Evolutionary conservation across 2,329 filamentous ascomycete species (phyloP).

Genomic region (Fusarium coicis): DNA sequence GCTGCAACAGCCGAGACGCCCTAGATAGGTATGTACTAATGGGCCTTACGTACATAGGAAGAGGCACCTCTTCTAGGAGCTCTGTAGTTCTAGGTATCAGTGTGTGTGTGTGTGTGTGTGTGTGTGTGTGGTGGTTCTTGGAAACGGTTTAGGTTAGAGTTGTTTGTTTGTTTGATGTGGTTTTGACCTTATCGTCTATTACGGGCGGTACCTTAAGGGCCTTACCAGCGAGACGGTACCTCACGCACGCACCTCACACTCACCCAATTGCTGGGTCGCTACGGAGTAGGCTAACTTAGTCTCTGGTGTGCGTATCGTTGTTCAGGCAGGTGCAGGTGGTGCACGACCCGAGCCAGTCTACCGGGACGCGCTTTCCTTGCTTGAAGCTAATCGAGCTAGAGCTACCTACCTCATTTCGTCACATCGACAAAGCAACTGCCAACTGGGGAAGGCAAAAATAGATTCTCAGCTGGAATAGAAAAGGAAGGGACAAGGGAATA

Average conservation of each 20-base stretch:
- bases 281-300: not conserved
- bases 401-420: not conserved
- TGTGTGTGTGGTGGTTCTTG: not conserved
- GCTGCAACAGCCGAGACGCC: slow-evolving; percentile 14
- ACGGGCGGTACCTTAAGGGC: not conserved
- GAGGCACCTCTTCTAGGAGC: not conserved
- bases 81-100: not conserved
- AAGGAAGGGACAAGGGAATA: slow-evolving; percentile 2
- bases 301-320: slow-evolving; percentile 9
- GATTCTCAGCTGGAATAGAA: slow-evolving; percentile 11
- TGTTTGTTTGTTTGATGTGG: not conserved
- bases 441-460: slow-evolving; percentile 4
- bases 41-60: not conserved
- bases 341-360: slow-evolving; percentile 21
- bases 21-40: not conserved
- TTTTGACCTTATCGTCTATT: not conserved
- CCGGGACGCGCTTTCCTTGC: slow-evolving; percentile 27
- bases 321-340: slow-evolving; percentile 1
- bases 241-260: not conserved
- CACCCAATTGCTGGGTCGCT: not conserved
- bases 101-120: not conserved
- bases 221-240: not conserved
- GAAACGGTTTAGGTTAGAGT: not conserved
- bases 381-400: not conserved
- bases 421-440: slow-evolving; percentile 1